A percentile compares a stretch with the other conserved stretches of the same genome.
These are phyloP conservation scores for Dendrobium catenatum DNA, from an alignment of 106 monocot species.

Conservation along the genomic window DNA sequence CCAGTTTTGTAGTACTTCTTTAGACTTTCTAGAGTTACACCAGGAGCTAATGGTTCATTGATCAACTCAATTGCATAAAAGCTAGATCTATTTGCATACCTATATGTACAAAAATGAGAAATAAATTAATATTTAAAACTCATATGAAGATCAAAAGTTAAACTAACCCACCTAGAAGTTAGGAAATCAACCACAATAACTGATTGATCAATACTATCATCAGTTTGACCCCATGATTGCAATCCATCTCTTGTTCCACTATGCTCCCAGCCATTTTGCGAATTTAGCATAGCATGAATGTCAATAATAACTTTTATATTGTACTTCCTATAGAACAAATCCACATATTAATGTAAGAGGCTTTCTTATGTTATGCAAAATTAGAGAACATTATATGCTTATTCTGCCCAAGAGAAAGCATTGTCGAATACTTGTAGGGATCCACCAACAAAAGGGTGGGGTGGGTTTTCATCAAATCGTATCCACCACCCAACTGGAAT, in stretches of 20 bases:
- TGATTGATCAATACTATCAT: conserved; percentile 39
- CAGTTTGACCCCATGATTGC: conserved; percentile 49
- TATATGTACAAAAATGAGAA: no score
- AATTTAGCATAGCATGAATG: conserved; percentile 41
- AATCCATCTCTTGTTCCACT: conserved; percentile 67
- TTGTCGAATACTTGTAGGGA: conserved; percentile 59
- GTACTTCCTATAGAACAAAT: conserved; percentile 19
- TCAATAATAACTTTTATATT: conserved; percentile 42
- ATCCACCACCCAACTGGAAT: conserved; percentile 97
- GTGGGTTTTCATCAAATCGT: conserved; percentile 49
- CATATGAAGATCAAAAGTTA: no score
- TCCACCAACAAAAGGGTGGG: conserved; percentile 53
- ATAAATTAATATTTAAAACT: no score
- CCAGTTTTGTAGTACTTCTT: conserved; percentile 59
- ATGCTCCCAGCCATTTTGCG: conserved; percentile 48
- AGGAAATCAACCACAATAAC: conserved; percentile 64
- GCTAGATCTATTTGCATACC: conserved; percentile 32
- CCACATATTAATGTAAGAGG: no score
- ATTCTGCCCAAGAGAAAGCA: conserved; percentile 80
- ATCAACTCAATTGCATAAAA: conserved; percentile 61
- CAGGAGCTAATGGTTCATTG: conserved; percentile 62
- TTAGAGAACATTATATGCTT: conserved; percentile 6
- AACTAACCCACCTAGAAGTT: conserved; percentile 36
- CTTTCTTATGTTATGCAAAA: no score
- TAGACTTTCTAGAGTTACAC: conserved; percentile 34